Evolutionary conservation across 495 filamentous ascomycete species (phyloP).

Genomic region (Talaromyces proteolyticus): DNA sequence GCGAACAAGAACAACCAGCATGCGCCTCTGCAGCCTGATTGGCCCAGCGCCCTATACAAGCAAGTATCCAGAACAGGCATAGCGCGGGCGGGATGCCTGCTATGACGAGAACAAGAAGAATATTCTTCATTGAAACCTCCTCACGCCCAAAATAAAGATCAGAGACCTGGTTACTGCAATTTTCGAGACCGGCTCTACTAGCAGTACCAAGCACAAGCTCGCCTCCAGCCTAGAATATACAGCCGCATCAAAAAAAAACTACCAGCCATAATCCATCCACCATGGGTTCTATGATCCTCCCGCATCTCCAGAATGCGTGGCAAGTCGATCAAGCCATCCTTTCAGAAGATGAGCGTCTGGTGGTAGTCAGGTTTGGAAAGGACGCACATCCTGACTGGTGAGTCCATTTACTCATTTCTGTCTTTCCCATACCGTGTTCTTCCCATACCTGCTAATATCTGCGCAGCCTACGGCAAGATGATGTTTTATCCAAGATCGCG

Average conservation of each 20-base stretch:
- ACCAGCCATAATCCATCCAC: constrained; percentile 5
- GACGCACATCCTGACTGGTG: constrained; percentile 64
- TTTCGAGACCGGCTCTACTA: no score
- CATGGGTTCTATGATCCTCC: constrained; percentile 91
- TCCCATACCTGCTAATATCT: constrained; percentile 7
- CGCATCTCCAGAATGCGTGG: constrained; percentile 90
- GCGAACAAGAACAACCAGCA: no score
- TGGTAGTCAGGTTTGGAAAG: constrained; percentile 90
- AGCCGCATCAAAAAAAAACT: background rate
- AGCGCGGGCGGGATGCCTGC: background rate
- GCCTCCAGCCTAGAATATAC: background rate
- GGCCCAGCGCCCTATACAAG: background rate
- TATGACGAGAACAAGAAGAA: background rate
- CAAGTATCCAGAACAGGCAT: background rate
- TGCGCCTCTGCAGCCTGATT: background rate
- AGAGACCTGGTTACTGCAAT: no score
- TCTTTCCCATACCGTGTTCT: no score
- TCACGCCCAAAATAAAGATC: no score
- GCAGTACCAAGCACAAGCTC: no score
- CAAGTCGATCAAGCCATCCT: constrained; percentile 94
- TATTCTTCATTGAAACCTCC: no score
- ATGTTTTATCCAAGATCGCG: constrained; percentile 74
- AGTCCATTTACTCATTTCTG: constrained; percentile 16
- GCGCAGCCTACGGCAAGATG: constrained; percentile 85
- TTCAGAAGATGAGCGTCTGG: constrained; percentile 88